Conservation (phyloP, 1,139 yeast genomes). For the Geotrichum candidum region DNA sequence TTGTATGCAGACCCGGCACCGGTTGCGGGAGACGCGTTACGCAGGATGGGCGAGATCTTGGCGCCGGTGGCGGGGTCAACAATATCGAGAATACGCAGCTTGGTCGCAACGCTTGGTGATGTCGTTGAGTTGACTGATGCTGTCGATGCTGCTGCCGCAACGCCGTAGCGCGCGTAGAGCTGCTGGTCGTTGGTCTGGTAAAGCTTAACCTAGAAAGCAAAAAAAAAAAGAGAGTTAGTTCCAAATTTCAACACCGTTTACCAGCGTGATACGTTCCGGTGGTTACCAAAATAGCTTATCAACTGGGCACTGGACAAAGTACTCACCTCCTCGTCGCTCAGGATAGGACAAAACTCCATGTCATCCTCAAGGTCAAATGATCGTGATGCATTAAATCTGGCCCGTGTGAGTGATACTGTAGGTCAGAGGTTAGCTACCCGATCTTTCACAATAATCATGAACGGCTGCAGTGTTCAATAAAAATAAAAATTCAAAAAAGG, state of each 20-base stretch:
- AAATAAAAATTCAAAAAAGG: not conserved
- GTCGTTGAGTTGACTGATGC: constrained; percentile 4
- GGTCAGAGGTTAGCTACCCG: not conserved
- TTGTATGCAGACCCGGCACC: not conserved
- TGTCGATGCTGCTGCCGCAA: not conserved
- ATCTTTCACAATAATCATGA: too few relatives aligned
- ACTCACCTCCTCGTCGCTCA: constrained; percentile 31
- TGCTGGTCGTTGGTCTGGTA: not conserved
- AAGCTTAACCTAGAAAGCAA: not conserved
- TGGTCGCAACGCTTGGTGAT: constrained; percentile 44
- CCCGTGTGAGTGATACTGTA: constrained; percentile 13
- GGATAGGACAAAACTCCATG: constrained; percentile 55
- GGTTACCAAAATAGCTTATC: not conserved
- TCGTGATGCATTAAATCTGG: constrained; percentile 52
- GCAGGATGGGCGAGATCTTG: constrained; percentile 37
- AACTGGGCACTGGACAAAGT: not conserved
- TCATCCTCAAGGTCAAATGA: constrained; percentile 63
- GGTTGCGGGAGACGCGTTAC: constrained; percentile 41
- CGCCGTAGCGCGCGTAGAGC: not conserved
- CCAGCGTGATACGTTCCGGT: not conserved
- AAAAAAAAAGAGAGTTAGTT: not conserved
- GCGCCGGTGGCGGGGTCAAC: constrained; percentile 66
- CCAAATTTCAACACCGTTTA: too few relatives aligned
- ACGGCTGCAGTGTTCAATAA: not conserved
- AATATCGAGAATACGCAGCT: constrained; percentile 53